Evolutionary conservation across 352 stramenopile species (phyloP).

Genomic region (Albugo laibachii): DNA sequence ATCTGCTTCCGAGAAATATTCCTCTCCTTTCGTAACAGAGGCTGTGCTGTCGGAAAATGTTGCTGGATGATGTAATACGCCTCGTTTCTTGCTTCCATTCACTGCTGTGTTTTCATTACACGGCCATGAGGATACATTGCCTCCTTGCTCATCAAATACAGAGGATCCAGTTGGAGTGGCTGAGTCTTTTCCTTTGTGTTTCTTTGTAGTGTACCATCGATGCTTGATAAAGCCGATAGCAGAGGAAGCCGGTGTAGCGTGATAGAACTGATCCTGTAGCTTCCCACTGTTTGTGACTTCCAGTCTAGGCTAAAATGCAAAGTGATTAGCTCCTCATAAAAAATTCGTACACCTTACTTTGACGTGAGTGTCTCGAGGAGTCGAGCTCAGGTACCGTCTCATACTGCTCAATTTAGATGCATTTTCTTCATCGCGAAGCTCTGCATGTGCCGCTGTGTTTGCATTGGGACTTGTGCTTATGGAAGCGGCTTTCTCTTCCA

Average conservation of each 20-base stretch:
- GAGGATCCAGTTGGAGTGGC: neutral
- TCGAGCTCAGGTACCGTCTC: too few species aligned
- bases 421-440: too few species aligned
- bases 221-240: slow-evolving; percentile 65
- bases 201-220: slow-evolving; percentile 39
- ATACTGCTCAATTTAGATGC: too few species aligned
- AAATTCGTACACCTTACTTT: too few species aligned
- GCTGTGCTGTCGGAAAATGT: neutral
- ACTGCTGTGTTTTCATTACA: too few species aligned
- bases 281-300: slow-evolving; percentile 59
- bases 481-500: too few species aligned
- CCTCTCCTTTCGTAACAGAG: slow-evolving; percentile 51
- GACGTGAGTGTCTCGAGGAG: too few species aligned
- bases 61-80: slow-evolving; percentile 19
- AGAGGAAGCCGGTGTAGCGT: slow-evolving; percentile 56
- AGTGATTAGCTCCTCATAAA: too few species aligned
- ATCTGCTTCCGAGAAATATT: slow-evolving; percentile 73
- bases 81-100: slow-evolving; percentile 14
- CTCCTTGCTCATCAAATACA: too few species aligned
- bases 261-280: slow-evolving; percentile 78
- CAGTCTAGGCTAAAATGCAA: slow-evolving; percentile 24
- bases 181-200: slow-evolving; percentile 9
- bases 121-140: too few species aligned
- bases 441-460: too few species aligned
- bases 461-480: too few species aligned